phyloP scores from a whole-genome alignment of 805 yeast genomes.

The Pichia cephalocereana region DNA sequence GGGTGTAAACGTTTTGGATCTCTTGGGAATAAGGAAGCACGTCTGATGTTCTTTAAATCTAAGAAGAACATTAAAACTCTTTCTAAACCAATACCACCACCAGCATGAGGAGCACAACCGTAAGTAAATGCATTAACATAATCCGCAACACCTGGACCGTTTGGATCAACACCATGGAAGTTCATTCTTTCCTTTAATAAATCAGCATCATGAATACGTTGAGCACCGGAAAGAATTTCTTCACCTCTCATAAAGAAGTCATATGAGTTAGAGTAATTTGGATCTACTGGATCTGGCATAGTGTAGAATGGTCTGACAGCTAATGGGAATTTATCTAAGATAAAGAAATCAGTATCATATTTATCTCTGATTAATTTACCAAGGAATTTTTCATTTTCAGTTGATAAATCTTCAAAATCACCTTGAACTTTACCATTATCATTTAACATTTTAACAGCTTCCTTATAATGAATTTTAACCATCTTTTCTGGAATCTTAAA shows the following conservation, averaged over 20 bases:
- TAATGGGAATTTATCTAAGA: conserved; percentile 96
- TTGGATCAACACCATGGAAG: conserved; percentile 75
- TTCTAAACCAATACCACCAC: conserved; percentile 99
- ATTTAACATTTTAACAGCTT: conserved; percentile 80
- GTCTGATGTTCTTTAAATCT: conserved; percentile 93
- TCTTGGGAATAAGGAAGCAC: conserved; percentile 99
- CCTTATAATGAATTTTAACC: conserved; percentile 83
- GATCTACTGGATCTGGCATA: conserved; percentile 93
- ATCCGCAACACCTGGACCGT: conserved; percentile 75
- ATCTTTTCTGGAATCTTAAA: conserved; percentile 90
- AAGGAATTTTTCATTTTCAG: conserved; percentile 89
- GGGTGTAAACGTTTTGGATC: conserved; percentile 95
- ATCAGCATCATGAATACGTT: conserved; percentile 93
- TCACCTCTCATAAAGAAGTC: conserved; percentile 99
- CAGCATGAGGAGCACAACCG: conserved; percentile 99
- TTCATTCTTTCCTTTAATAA: conserved; percentile 74
- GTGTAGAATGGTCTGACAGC: conserved; percentile 98
- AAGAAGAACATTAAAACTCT: conserved; percentile 98
- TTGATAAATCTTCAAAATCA: conserved; percentile 81
- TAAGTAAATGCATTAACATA: conserved; percentile 87
- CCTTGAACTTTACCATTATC: conserved; percentile 81
- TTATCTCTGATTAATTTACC: conserved; percentile 89
- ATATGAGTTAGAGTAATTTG: conserved; percentile 91
- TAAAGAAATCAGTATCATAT: conserved; percentile 95
- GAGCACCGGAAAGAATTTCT: conserved; percentile 98